Base-by-base conservation (phyloP, 148 eudicot genomes). In the Simmondsia chinensis region DNA sequence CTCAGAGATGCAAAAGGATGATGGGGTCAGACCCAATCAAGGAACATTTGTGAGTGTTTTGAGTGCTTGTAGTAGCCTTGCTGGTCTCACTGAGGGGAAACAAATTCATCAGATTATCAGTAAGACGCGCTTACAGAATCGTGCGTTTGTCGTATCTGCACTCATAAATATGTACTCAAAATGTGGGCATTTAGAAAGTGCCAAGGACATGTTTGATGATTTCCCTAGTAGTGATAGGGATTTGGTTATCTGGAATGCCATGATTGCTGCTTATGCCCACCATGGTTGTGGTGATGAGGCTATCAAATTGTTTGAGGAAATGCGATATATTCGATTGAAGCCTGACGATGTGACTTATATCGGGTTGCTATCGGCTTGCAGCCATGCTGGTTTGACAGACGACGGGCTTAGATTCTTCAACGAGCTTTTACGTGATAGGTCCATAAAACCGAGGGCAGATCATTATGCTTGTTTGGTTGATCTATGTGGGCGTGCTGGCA, bases 401-500 rank as follows among this genome's bases (percentile, higher is more conserved):
- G 43, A 57, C 39, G 74, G 74, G 19, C 21, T 69, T 6, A 31
- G 47, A 36, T 69, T 50, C 56, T 69, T 69, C 28, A 34, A 52
- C 3, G 35, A 23, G 29, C 65, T 69, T 33, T 11, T 33, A 19
- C 48, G 22, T 9, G 65, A 69, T 29, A 32, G 18, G 23, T 46
- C 65, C 20, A 31, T 63, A 25, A 23, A 40, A 35, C 5, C 58
- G 40, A 57, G 61, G 37, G 57, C 63, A 36, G 65, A 63, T 28
- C 74, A 69, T 39, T 52, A 44, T 32, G 56, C 69, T 7, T 63
- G 61, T 33, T 31, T 69, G 9, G 52, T 69, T 13, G 69, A 57
- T 63, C 69, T 69, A 9, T 69, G 63, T 26, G 65, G 64, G 15
- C 50, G 74, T 23, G 69, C 69, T 6, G 74, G 69, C 14, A 63